Percentiles rank a stretch among this genome's conserved stretches.
phyloP scores from a whole-genome alignment of 352 stramenopile species.

The Phytophthora europaea region DNA sequence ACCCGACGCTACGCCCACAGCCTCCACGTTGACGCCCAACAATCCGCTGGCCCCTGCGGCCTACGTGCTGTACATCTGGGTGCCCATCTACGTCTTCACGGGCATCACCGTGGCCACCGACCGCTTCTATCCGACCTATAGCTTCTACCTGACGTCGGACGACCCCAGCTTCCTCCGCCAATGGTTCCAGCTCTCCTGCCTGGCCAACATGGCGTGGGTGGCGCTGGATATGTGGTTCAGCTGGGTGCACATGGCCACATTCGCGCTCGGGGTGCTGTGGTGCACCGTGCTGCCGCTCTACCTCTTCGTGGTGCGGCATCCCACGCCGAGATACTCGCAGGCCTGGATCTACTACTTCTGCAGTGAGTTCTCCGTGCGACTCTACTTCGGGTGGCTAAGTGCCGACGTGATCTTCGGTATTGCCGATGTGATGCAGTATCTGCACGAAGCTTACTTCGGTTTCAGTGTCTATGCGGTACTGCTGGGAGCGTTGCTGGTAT shows the following conservation, averaged over 20 bases:
- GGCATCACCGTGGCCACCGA: constrained; percentile 59
- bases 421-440: constrained; percentile 59
- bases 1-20: constrained; percentile 12
- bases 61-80: constrained; percentile 69
- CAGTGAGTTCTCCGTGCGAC: constrained; percentile 64
- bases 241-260: constrained; percentile 63
- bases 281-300: constrained; percentile 65
- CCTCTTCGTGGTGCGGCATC: constrained; percentile 62
- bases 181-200: constrained; percentile 64
- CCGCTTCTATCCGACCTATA: constrained; percentile 63
- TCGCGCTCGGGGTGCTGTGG: constrained; percentile 72
- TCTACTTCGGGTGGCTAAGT: constrained; percentile 75
- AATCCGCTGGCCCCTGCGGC: constrained; percentile 54
- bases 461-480: constrained; percentile 59
- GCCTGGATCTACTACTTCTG: constrained; percentile 65
- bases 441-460: constrained; percentile 53
- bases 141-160: constrained; percentile 62
- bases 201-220: constrained; percentile 63
- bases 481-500: constrained; percentile 49
- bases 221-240: constrained; percentile 61
- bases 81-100: constrained; percentile 61
- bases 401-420: constrained; percentile 50
- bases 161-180: constrained; percentile 59
- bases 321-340: constrained; percentile 47
- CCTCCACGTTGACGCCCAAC: constrained; percentile 38